Percentiles rank a stretch among this genome's conserved stretches.
phyloP scores from a whole-genome alignment of 208 protist species.

The Wallacemonas rigidus region DNA sequence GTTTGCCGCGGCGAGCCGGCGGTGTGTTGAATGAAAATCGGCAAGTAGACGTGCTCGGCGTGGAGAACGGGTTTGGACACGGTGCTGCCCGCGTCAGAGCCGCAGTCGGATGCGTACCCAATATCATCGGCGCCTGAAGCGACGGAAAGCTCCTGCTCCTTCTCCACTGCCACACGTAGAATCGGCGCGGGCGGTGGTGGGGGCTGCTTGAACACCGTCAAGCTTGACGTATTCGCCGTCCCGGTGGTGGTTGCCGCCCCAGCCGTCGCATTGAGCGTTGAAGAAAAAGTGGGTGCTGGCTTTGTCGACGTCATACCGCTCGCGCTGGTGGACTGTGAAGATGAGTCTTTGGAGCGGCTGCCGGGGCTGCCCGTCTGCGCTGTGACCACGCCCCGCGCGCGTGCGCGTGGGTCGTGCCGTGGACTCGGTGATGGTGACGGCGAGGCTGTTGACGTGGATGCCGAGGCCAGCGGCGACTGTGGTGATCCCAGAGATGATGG shows the following conservation, averaged over 20 bases:
- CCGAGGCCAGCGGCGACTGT: not conserved
- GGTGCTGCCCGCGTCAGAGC: not conserved
- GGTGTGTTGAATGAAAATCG: not conserved
- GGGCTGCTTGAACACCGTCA: not conserved
- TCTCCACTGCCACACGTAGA: slow-evolving; percentile 11
- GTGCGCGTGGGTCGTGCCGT: not conserved
- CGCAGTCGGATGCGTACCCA: not conserved
- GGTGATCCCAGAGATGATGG: too few species aligned
- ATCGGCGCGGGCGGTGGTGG: slow-evolving; percentile 1
- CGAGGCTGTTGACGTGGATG: not conserved
- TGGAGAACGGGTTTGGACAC: slow-evolving; percentile 2
- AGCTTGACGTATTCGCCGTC: not conserved
- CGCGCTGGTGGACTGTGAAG: not conserved
- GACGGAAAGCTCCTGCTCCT: not conserved
- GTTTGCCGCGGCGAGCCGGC: not conserved
- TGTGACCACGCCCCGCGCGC: not conserved
- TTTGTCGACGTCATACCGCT: too few species aligned
- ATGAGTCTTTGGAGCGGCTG: not conserved
- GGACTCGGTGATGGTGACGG: slow-evolving; percentile 11
- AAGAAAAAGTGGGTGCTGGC: too few species aligned
- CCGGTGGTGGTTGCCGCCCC: not conserved
- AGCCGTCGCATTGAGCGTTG: not conserved
- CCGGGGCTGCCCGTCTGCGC: not conserved
- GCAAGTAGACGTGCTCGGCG: not conserved
- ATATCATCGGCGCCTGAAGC: not conserved